A percentile compares a stretch with the other conserved stretches of the same genome.
Conservation (phyloP, 2,329 filamentous ascomycete genomes). For the Fusarium sp. region DNA sequence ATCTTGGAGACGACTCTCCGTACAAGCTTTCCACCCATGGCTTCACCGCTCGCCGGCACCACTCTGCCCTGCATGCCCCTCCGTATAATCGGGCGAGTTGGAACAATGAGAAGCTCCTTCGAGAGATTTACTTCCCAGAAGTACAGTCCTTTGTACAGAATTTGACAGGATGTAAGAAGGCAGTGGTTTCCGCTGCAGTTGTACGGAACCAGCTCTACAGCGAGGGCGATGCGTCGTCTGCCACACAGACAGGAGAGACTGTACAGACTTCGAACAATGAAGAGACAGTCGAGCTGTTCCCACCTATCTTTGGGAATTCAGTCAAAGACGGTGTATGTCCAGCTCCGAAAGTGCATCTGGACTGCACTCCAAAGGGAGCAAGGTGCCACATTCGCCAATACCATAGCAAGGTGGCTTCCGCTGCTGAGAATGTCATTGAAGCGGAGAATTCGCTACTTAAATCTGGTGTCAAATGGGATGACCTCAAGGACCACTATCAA, state of each 20-base stretch:
- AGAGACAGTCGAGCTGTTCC: neutral
- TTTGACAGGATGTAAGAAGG: constrained; percentile 11
- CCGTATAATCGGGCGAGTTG: neutral
- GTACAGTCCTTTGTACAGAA: neutral
- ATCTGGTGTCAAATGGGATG: neutral
- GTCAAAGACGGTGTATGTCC: constrained; percentile 2
- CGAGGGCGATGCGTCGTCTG: neutral
- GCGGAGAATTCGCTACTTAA: constrained; percentile 1
- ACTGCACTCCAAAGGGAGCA: constrained; percentile 7
- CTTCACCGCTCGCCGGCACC: constrained; percentile 3
- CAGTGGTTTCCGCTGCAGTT: constrained; percentile 8
- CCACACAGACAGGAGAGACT: neutral
- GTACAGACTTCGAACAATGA: neutral
- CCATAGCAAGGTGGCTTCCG: neutral
- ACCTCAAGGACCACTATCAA: constrained; percentile 7
- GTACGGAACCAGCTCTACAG: constrained; percentile 8
- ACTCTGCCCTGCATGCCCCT: neutral
- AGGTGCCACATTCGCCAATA: constrained; percentile 8
- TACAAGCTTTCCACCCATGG: constrained; percentile 9
- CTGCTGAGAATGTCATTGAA: neutral
- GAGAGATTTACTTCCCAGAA: constrained; percentile 7
- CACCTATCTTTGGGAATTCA: constrained; percentile 10
- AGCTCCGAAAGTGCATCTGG: constrained; percentile 15
- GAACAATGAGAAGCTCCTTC: constrained; percentile 12
- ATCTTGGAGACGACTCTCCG: neutral